These are phyloP conservation scores for Penicillium corylophilum DNA, from an alignment of 2,329 filamentous ascomycete species.

Conservation along the genomic window DNA sequence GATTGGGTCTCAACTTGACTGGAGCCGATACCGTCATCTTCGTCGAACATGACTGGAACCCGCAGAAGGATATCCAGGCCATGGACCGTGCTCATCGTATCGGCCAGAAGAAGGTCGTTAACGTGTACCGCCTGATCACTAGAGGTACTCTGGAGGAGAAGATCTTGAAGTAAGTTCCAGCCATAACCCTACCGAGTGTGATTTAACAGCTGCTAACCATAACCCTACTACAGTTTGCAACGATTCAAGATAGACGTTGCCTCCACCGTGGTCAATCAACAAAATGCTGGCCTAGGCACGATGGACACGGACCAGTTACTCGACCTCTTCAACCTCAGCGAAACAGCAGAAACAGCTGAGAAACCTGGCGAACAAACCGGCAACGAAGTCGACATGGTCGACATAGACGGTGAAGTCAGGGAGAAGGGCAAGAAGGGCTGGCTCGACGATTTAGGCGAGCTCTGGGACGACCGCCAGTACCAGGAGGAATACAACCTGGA, in stretches of 20 bases:
- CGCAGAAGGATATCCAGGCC: constrained; percentile 95
- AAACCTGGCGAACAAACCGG: constrained; percentile 62
- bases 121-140: constrained; percentile 95
- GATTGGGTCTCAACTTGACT: constrained; percentile 89
- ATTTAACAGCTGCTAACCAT: constrained; percentile 18
- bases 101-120: constrained; percentile 99
- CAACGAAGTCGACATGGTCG: constrained; percentile 73
- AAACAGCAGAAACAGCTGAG: constrained; percentile 56
- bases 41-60: constrained; percentile 99
- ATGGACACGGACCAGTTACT: constrained; percentile 99
- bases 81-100: constrained; percentile 99
- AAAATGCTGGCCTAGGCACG: constrained; percentile 88
- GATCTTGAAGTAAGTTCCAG: constrained; percentile 69
- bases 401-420: constrained; percentile 86
- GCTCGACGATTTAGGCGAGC: constrained; percentile 88
- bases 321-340: constrained; percentile 89
- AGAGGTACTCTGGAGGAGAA: constrained; percentile 96
- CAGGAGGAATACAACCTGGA: constrained; percentile 97
- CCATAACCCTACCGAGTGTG: constrained; percentile 12
- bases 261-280: constrained; percentile 96
- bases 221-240: constrained; percentile 65
- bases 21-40: constrained; percentile 99
- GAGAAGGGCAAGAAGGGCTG: constrained; percentile 97
- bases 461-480: constrained; percentile 98
- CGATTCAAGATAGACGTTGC: constrained; percentile 99